These are phyloP conservation scores for Chaetomium olivaceum DNA, from an alignment of 2,329 filamentous ascomycete species.

Conservation along the genomic window DNA sequence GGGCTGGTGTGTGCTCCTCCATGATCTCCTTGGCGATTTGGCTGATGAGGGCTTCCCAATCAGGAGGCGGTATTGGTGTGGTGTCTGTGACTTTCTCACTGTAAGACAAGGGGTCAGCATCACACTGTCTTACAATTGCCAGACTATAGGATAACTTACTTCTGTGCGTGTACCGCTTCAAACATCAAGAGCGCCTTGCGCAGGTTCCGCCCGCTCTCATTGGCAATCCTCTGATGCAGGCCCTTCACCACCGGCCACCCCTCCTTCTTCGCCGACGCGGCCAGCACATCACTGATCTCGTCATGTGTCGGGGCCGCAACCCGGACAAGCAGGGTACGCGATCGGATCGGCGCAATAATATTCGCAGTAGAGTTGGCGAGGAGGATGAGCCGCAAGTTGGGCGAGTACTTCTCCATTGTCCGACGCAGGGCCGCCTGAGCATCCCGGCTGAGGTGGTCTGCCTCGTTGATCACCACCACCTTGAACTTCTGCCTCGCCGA, in stretches of 20 bases:
- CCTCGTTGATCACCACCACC: constrained; percentile 98
- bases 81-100: constrained; percentile 88
- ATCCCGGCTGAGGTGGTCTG: constrained; percentile 89
- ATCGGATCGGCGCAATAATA: constrained; percentile 97
- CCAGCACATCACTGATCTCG: constrained; percentile 81
- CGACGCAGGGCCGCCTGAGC: constrained; percentile 91
- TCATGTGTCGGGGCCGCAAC: constrained; percentile 85
- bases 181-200: constrained; percentile 92
- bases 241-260: constrained; percentile 75
- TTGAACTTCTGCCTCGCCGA: constrained; percentile 92
- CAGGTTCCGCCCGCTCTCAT: constrained; percentile 87
- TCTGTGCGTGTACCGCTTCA: constrained; percentile 94
- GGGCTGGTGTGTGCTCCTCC: constrained; percentile 84
- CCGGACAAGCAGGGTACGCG: constrained; percentile 84
- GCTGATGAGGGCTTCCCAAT: constrained; percentile 91
- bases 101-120: constrained; percentile 19
- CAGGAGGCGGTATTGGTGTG: constrained; percentile 88
- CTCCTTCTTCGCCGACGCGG: constrained; percentile 71
- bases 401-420: constrained; percentile 99
- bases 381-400: constrained; percentile 87
- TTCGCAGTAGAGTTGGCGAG: constrained; percentile 96
- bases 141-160: constrained; percentile 59
- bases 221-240: constrained; percentile 81
- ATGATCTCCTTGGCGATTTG: constrained; percentile 93
- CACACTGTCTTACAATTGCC: no score